Conservation (phyloP, 2,329 filamentous ascomycete species). For the Bipolaris bicolor region DNA sequence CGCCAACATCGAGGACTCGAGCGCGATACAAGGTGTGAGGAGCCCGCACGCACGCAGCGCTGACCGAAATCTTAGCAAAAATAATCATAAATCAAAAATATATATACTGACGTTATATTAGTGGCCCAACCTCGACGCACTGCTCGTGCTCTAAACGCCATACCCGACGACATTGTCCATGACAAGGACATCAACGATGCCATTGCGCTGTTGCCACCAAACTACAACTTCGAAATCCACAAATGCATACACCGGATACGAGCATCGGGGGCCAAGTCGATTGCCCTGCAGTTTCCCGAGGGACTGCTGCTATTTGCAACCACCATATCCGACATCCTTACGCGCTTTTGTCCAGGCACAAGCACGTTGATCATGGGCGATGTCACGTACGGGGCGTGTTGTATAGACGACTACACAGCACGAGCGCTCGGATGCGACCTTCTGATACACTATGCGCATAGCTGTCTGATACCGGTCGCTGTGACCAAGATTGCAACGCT, state of each 20-base stretch:
- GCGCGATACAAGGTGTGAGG: constrained; percentile 70
- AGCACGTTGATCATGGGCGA: constrained; percentile 99
- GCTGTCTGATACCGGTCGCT: constrained; percentile 93
- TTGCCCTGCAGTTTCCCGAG: constrained; percentile 97
- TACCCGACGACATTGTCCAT: constrained; percentile 84
- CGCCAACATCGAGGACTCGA: constrained; percentile 64
- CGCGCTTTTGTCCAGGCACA: constrained; percentile 88
- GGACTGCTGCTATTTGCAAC: constrained; percentile 94
- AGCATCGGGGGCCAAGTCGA: constrained; percentile 75
- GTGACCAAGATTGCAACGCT: constrained; percentile 96
- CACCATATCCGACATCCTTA: constrained; percentile 95
- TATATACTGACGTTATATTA: constrained; percentile 45
- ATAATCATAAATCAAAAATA: constrained; percentile 1
- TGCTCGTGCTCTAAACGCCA: constrained; percentile 85
- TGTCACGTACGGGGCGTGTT: constrained; percentile 97
- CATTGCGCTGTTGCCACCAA: constrained; percentile 84
- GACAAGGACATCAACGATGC: constrained; percentile 86
- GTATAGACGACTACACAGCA: constrained; percentile 97
- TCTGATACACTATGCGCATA: constrained; percentile 95
- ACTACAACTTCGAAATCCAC: constrained; percentile 98
- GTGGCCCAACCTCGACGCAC: constrained; percentile 74
- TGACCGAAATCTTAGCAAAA: neutral
- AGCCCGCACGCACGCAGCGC: neutral
- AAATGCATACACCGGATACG: constrained; percentile 97
- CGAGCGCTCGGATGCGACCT: constrained; percentile 92